Evolutionary conservation across 352 stramenopile species (phyloP).

Genomic region (Plasmopara halstedii): DNA sequence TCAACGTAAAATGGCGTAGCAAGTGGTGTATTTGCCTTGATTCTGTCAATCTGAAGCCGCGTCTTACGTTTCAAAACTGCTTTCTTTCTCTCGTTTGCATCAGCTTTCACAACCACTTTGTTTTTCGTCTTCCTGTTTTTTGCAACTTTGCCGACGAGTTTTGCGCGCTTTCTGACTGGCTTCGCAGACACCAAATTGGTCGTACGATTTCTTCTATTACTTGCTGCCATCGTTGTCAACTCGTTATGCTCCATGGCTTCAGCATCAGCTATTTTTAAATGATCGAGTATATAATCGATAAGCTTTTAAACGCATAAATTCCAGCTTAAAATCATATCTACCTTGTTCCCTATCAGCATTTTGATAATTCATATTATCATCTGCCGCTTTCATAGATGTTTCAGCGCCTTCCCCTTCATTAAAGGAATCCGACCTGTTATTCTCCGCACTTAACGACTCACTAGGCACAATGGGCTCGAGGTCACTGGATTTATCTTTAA

Average conservation of each 20-base stretch:
- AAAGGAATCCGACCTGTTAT: slow-evolving; percentile 2
- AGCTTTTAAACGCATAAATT: too few species aligned
- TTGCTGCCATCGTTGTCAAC: neutral
- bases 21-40: slow-evolving; percentile 50
- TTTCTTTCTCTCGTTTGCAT: slow-evolving; percentile 15
- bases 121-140: slow-evolving; percentile 14
- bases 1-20: slow-evolving; percentile 61
- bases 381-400: neutral
- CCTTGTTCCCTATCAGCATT: slow-evolving; percentile 3
- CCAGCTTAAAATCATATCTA: slow-evolving; percentile 1
- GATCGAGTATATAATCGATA: too few species aligned
- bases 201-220: neutral
- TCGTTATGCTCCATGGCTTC: neutral
- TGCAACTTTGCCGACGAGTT: slow-evolving; percentile 12
- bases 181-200: slow-evolving; percentile 9
- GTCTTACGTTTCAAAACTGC: slow-evolving; percentile 48
- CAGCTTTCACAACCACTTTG: slow-evolving; percentile 11
- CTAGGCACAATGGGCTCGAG: slow-evolving; percentile 1
- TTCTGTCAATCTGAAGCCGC: slow-evolving; percentile 46
- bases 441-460: slow-evolving; percentile 6
- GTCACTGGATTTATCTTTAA: neutral
- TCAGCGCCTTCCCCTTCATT: slow-evolving; percentile 11
- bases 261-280: slow-evolving; percentile 14
- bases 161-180: slow-evolving; percentile 21
- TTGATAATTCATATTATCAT: neutral